Conservation (phyloP, 177 flowering plant species). For the Tripterygium wilfordii region DNA sequence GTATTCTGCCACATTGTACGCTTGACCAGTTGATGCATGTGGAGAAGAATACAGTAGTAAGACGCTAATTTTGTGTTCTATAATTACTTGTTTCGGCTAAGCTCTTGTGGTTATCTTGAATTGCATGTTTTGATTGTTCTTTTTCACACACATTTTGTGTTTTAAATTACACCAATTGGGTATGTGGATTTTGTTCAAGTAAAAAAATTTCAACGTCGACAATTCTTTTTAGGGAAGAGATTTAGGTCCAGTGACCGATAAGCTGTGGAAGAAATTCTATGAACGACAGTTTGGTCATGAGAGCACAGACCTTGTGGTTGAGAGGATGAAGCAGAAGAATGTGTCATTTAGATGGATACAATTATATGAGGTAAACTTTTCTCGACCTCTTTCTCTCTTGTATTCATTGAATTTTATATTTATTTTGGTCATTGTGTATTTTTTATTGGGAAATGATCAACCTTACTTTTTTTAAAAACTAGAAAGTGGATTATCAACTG, state of each 20-base stretch:
- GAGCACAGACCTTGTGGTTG: slow-evolving; percentile 25
- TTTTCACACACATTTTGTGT: no score
- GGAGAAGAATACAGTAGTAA: slow-evolving; percentile 61
- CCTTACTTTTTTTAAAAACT: no score
- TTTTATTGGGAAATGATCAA: neutral
- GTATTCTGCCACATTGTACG: slow-evolving; percentile 78
- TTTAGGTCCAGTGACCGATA: slow-evolving; percentile 71
- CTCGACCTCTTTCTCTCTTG: neutral
- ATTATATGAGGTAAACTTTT: slow-evolving; percentile 53
- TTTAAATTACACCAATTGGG: no score
- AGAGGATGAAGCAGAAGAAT: slow-evolving; percentile 46
- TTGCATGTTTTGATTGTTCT: slow-evolving; percentile 6
- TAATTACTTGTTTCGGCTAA: no score
- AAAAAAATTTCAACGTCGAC: no score
- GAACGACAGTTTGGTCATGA: slow-evolving; percentile 41
- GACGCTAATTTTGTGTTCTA: no score
- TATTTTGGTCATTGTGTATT: neutral
- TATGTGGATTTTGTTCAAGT: no score
- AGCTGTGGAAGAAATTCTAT: slow-evolving; percentile 68
- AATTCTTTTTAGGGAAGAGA: slow-evolving; percentile 64
- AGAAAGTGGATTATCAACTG: no score
- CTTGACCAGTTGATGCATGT: slow-evolving; percentile 75
- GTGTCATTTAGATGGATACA: slow-evolving; percentile 53
- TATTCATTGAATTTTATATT: no score
- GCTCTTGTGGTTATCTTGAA: neutral